Evolutionary conservation across 352 stramenopile species (phyloP).

Genomic region (Globisporangium ultimum): DNA sequence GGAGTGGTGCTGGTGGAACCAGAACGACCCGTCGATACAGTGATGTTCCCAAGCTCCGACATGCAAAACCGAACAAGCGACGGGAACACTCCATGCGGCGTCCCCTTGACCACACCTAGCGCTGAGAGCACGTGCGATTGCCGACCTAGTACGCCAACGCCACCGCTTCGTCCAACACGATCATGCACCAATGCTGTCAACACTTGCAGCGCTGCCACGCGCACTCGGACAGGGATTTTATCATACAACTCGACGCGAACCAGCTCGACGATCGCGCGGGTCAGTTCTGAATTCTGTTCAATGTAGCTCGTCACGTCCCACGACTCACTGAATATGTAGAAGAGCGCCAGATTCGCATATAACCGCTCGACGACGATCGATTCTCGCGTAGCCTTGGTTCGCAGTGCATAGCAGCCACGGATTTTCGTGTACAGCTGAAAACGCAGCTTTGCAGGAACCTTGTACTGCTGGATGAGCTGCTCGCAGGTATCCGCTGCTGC

Average conservation of each 20-base stretch:
- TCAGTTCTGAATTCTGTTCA: conserved; percentile 74
- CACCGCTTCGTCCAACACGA: conserved; percentile 51
- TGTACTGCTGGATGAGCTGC: conserved; percentile 42
- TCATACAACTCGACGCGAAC: conserved; percentile 69
- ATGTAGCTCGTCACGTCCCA: conserved; percentile 78
- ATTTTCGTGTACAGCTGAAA: conserved; percentile 74
- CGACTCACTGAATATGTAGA: conserved; percentile 72
- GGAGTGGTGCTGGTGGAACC: conserved; percentile 4
- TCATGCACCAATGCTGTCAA: conserved; percentile 80
- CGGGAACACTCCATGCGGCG: conserved; percentile 75
- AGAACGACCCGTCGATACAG: conserved; percentile 5
- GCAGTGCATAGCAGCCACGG: conserved; percentile 35
- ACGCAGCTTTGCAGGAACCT: conserved; percentile 61
- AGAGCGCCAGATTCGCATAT: conserved; percentile 65
- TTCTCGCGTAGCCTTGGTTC: conserved; percentile 33
- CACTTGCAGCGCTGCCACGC: conserved; percentile 63
- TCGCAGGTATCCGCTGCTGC: conserved; percentile 45
- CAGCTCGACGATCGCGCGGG: conserved; percentile 66
- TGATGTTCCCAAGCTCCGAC: conserved; percentile 52
- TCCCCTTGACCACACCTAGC: conserved; percentile 75
- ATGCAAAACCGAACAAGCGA: conserved; percentile 81
- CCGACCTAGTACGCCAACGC: conserved; percentile 66
- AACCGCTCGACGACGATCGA: conserved; percentile 63
- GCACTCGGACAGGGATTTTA: conserved; percentile 52
- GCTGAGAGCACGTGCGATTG: conserved; percentile 78